phyloP scores from a whole-genome alignment of 2,329 filamentous ascomycete genomes.

The Fonsecaea erecta region DNA sequence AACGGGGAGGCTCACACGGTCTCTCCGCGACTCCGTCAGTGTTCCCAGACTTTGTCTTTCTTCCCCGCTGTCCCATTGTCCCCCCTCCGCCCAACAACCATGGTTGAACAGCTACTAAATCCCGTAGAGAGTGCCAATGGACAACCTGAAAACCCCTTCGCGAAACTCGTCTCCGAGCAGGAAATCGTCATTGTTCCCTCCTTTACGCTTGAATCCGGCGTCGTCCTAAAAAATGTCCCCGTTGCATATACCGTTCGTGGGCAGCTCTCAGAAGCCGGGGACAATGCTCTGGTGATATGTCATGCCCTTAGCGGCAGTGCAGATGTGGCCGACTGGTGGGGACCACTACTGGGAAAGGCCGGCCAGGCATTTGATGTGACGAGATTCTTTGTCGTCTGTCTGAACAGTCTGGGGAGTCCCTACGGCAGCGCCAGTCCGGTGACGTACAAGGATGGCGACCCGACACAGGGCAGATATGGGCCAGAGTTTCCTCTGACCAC shows the following conservation, averaged over 20 bases:
- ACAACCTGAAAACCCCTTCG: slow-evolving; percentile 92
- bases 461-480: slow-evolving; percentile 76
- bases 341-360: slow-evolving; percentile 56
- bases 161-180: slow-evolving; percentile 84
- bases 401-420: slow-evolving; percentile 60
- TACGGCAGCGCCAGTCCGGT: slow-evolving; percentile 61
- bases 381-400: slow-evolving; percentile 59
- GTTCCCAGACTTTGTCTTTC: slow-evolving; percentile 28
- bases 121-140: slow-evolving; percentile 59
- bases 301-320: slow-evolving; percentile 60
- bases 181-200: slow-evolving; percentile 82
- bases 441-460: slow-evolving; percentile 82
- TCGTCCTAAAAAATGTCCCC: slow-evolving; percentile 74
- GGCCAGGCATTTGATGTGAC: slow-evolving; percentile 60
- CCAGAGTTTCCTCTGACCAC: slow-evolving; percentile 97
- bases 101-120: slow-evolving; percentile 55
- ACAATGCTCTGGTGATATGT: slow-evolving; percentile 69
- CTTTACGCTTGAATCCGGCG: slow-evolving; percentile 92
- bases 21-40: slow-evolving; percentile 46
- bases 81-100: slow-evolving; percentile 2
- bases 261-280: slow-evolving; percentile 57
- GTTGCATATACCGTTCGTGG: slow-evolving; percentile 69
- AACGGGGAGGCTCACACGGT: slow-evolving; percentile 20
- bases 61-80: slow-evolving; percentile 3
- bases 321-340: slow-evolving; percentile 63